Evolutionary conservation across 2,329 filamentous ascomycete genomes (phyloP).

Genomic region (Scedosporium aurantiacum): DNA sequence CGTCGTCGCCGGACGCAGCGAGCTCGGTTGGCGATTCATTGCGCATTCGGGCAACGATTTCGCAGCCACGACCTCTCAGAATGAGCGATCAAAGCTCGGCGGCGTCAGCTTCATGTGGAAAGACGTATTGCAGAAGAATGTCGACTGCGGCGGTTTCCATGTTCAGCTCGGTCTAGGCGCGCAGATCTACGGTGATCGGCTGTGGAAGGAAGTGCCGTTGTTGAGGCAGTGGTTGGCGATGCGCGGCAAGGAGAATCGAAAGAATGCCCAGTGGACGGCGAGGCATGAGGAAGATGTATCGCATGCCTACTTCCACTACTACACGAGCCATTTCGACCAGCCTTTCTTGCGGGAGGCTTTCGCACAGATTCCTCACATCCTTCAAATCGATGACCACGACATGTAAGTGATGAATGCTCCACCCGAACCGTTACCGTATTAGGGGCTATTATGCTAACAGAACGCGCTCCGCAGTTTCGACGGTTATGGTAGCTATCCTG

Average conservation of each 20-base stretch:
- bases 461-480: slow-evolving; percentile 57
- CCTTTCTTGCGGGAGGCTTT: slow-evolving; percentile 90
- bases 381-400: slow-evolving; percentile 93
- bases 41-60: slow-evolving; percentile 97
- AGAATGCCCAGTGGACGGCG: slow-evolving; percentile 83
- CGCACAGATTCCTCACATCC: slow-evolving; percentile 88
- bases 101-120: slow-evolving; percentile 98
- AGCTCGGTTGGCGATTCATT: slow-evolving; percentile 91
- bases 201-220: slow-evolving; percentile 93
- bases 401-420: slow-evolving; percentile 55
- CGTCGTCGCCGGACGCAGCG: slow-evolving; percentile 77
- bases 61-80: slow-evolving; percentile 72
- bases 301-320: slow-evolving; percentile 98
- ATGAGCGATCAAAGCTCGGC: slow-evolving; percentile 74
- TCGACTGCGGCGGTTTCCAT: slow-evolving; percentile 92
- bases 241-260: slow-evolving; percentile 85
- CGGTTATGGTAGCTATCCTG: slow-evolving; percentile 91
- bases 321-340: slow-evolving; percentile 96
- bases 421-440: no score
- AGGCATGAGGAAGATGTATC: slow-evolving; percentile 91
- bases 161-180: slow-evolving; percentile 84
- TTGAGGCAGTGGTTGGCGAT: slow-evolving; percentile 92
- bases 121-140: slow-evolving; percentile 93
- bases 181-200: slow-evolving; percentile 86
- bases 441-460: slow-evolving; percentile 5